Evolutionary conservation across 2,329 filamentous ascomycete genomes (phyloP), one percentile per base, ranked within the genome.

Genomic region (Phialophora verrucosa): DNA sequence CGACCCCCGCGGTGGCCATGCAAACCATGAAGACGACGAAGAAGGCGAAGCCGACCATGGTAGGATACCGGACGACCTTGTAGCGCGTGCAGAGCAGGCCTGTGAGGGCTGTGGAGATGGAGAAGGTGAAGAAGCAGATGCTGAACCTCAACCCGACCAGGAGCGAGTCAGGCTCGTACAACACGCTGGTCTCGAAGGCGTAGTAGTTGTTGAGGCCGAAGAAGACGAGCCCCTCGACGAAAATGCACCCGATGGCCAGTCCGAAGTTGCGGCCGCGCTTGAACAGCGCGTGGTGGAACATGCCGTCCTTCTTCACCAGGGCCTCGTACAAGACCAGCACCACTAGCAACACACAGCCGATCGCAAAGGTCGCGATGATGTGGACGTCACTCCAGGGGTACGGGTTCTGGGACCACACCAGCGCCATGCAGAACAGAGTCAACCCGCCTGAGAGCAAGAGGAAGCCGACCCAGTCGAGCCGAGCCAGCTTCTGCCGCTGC

Each of bases 361-460:
- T 59, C 27, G 83, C 74, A 4, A 88, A 72, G 1, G 85, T 80
- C 4, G 77, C 80, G 1, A 87, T 72, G 1, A 88, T 84, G 4
- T 82, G 78, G 0, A 80, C 75, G 6, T 82, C 81, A 3, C 72
- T 73, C 86, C 86, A 88, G 1, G 80, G 70, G 69, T 87, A 87
- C 0, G 80, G 81, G 7, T 81, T 81, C 5, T 85, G 85, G 17
- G 80, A 85, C 85, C 85, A 87, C 0, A 84, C 83, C 32, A 87
- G 78, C 10, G 79, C 85, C 4, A 88, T 75, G 47, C 87, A 82
- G 8, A 88, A 72, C n/a, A 87, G 78, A 0, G 38, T 38, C 4
- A 49, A 12, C 7, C 65, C 65, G 7, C 38, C 53, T 42, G 38
- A 65, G 23, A 70, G 55, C 20, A 70, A 47, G 10, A 62, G n/a